These are phyloP conservation scores for Aegle marmelos DNA, from an alignment of 345 rosid genomes.

Conservation along the genomic window DNA sequence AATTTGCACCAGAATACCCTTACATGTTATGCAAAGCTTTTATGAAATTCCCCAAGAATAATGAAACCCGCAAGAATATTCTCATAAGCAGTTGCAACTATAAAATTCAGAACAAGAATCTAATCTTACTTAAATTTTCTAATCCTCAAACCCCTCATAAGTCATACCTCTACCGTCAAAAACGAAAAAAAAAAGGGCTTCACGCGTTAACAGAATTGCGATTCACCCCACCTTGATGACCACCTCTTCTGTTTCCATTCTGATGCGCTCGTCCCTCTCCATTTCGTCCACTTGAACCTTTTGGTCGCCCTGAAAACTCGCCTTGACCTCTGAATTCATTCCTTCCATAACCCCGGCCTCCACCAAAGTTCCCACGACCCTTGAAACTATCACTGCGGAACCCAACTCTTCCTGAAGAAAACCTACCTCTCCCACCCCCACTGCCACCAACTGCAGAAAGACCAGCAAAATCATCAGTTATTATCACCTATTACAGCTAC, in stretches of 20 bases:
- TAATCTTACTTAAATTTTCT: not conserved
- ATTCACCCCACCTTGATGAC: constrained; percentile 38
- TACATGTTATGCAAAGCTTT: constrained; percentile 23
- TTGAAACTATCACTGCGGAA: constrained; percentile 48
- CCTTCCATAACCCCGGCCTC: constrained; percentile 54
- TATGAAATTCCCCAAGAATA: constrained; percentile 23
- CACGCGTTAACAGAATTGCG: constrained; percentile 26
- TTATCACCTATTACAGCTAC: not conserved
- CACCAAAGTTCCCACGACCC: constrained; percentile 43
- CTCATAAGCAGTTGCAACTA: constrained; percentile 16
- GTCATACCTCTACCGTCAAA: constrained; percentile 27
- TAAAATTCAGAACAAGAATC: constrained; percentile 22
- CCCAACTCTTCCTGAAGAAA: constrained; percentile 39
- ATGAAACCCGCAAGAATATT: constrained; percentile 11
- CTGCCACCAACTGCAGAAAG: constrained; percentile 30
- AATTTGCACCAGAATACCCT: constrained; percentile 15
- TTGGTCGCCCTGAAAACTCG: constrained; percentile 62
- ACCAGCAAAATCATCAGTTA: not conserved
- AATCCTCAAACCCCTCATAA: constrained; percentile 17
- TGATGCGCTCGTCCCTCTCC: constrained; percentile 59
- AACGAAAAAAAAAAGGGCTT: constrained; percentile 12
- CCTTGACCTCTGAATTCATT: constrained; percentile 63
- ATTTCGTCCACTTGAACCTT: constrained; percentile 48
- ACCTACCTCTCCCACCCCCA: constrained; percentile 32
- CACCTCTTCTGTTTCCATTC: constrained; percentile 49